Base-by-base conservation (phyloP, 768 basidiomycete species). In the Suillus subalutaceus region DNA sequence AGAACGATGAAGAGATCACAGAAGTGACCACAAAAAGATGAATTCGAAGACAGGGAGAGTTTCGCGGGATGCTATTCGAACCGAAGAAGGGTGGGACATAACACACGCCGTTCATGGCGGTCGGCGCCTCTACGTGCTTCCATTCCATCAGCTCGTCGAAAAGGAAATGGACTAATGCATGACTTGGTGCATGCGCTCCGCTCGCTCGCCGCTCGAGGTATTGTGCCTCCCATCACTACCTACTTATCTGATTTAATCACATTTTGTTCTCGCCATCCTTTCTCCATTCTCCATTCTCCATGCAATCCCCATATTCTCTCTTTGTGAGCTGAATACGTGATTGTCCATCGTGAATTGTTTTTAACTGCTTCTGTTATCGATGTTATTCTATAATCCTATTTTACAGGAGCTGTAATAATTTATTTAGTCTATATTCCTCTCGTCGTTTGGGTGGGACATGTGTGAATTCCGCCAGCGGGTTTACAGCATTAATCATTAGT, bases 51-150 rank as follows among this genome's bases (percentile, higher is more conserved):
- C 67, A 84, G 82, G 48, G 81, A 77, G 64, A 83, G 73, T 74
- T 85, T 86, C 62, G 90, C 86, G 13, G 92, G 92, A 41, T 82
- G 92, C 59, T 92, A 92, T 77, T 88, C 92, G 70, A 79, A 83
- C 70, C 74, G 82, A 75, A 85, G 84, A 77, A 84, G 26, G 26
- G 26, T 26, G 26, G 26, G 26, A 26, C 26, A 26, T 26, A 26
- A 26, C 26, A 26, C 26, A 26, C 26, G 26, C 26, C 26, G 26
- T 26, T 26, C 26, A 26, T 26, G 26, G 26, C 26, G 26, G 26
- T 26, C 26, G 32, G 23, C 46, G 40, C 53, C 32, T 32, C 26
- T 26, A 30, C 26, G 44, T 37, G 16, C 64, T 62, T 50, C 10
- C 20, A 35, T 56, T 65, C 44, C 35, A 50, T 65, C 56, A 13